phyloP scores from a whole-genome alignment of 495 filamentous ascomycete species.

The Podospora pseudopauciseta region DNA sequence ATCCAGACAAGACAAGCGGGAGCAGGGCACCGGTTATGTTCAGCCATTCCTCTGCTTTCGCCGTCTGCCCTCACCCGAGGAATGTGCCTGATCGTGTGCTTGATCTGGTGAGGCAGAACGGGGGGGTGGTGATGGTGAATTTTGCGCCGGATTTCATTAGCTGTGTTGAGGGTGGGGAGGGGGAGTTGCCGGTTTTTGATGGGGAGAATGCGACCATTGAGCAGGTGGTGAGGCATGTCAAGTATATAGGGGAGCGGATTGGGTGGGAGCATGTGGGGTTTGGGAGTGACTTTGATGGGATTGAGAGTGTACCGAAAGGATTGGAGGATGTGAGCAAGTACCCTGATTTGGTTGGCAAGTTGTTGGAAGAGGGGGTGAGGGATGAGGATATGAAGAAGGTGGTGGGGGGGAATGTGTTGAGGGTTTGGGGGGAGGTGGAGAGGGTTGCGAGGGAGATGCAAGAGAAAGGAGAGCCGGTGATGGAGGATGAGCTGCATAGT shows the following conservation, averaged over 20 bases:
- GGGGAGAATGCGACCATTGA: constrained; percentile 67
- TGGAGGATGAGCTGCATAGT: constrained; percentile 55
- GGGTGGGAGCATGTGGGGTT: constrained; percentile 74
- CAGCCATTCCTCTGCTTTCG: constrained; percentile 64
- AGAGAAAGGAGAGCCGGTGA: constrained; percentile 52
- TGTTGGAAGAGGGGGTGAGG: constrained; percentile 63
- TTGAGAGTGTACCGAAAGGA: constrained; percentile 53
- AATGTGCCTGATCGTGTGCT: constrained; percentile 73
- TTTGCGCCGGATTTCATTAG: constrained; percentile 78
- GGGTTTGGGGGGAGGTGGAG: constrained; percentile 75
- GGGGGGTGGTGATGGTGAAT: constrained; percentile 71
- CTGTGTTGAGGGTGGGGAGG: constrained; percentile 54
- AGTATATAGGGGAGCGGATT: constrained; percentile 63
- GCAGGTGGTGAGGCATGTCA: constrained; percentile 73
- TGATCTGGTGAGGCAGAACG: constrained; percentile 54
- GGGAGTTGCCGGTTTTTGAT: constrained; percentile 56
- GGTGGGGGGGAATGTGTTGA: constrained; percentile 68
- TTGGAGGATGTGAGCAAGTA: constrained; percentile 79
- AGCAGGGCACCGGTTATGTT: constrained; percentile 69
- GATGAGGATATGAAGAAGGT: constrained; percentile 65
- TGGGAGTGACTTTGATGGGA: constrained; percentile 74
- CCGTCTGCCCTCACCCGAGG: constrained; percentile 64
- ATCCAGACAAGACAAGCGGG: constrained; percentile 41
- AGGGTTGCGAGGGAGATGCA: constrained; percentile 59
- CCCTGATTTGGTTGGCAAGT: constrained; percentile 72